Conservation (phyloP, 306 rosid species). For the Castanea crenata region DNA sequence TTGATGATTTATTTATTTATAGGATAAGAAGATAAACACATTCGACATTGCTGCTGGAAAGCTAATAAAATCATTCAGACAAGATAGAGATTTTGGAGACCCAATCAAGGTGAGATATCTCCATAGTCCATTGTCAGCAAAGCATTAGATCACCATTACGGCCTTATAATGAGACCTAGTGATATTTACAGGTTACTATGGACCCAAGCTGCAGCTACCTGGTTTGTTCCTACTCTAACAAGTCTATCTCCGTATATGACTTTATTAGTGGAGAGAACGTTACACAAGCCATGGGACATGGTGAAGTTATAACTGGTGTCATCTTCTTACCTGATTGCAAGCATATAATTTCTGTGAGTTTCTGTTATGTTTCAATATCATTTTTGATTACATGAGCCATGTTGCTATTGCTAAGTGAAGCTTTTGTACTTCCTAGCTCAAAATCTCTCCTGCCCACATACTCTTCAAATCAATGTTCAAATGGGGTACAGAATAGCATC, state of each 20-base stretch:
- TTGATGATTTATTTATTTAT: slow-evolving; percentile 26
- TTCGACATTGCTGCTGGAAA: slow-evolving; percentile 51
- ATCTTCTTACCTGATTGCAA: slow-evolving; percentile 78
- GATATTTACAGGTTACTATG: slow-evolving; percentile 52
- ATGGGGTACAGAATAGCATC: not conserved
- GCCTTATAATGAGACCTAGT: slow-evolving; percentile 12
- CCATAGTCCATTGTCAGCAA: slow-evolving; percentile 15
- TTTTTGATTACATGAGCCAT: not conserved
- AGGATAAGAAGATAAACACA: slow-evolving; percentile 77
- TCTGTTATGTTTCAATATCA: slow-evolving; percentile 15
- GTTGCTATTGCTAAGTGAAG: slow-evolving; percentile 9
- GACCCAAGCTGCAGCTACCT: slow-evolving; percentile 74
- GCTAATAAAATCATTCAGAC: slow-evolving; percentile 59
- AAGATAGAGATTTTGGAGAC: slow-evolving; percentile 56
- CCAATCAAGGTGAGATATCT: slow-evolving; percentile 68
- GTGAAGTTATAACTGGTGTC: slow-evolving; percentile 78
- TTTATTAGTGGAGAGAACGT: slow-evolving; percentile 61
- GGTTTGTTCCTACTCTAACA: slow-evolving; percentile 71
- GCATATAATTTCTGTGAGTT: slow-evolving; percentile 70
- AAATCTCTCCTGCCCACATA: not conserved
- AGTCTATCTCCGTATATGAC: slow-evolving; percentile 65
- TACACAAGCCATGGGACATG: slow-evolving; percentile 65
- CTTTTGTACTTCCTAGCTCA: slow-evolving; percentile 8
- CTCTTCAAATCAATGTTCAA: not conserved
- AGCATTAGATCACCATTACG: slow-evolving; percentile 6